Percentiles rank a stretch among this genome's conserved stretches.
phyloP scores from a whole-genome alignment of 805 yeast species.

The Nakazawaea laoshanensis region DNA sequence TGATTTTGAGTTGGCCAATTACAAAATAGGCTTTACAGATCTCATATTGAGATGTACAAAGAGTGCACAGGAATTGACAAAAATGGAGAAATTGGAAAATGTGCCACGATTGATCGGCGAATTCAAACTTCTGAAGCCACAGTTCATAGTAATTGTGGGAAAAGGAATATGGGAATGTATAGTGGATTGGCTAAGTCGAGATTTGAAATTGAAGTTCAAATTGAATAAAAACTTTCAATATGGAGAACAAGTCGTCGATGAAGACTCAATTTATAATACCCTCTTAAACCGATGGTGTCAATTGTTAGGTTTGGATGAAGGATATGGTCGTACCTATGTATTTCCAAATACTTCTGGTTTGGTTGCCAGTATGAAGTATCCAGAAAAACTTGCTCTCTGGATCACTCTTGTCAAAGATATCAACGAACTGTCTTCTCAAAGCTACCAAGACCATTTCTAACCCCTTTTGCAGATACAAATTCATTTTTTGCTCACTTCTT shows the following conservation, averaged over 20 bases:
- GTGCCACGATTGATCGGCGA: constrained; percentile 44
- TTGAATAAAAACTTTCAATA: constrained; percentile 32
- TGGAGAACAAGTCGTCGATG: constrained; percentile 34
- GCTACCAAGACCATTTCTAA: background rate
- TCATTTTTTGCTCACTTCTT: too few relatives aligned
- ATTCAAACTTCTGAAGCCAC: constrained; percentile 29
- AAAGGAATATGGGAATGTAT: constrained; percentile 69
- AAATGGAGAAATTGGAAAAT: constrained; percentile 42
- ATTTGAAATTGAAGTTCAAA: constrained; percentile 15
- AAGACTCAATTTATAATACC: constrained; percentile 11
- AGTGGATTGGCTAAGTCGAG: constrained; percentile 25
- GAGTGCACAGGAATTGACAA: constrained; percentile 44
- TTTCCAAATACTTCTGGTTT: constrained; percentile 71
- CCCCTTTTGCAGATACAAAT: background rate
- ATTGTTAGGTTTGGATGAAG: constrained; percentile 11
- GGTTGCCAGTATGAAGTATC: constrained; percentile 38
- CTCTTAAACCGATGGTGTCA: constrained; percentile 14
- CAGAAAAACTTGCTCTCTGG: constrained; percentile 44
- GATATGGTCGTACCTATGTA: constrained; percentile 35
- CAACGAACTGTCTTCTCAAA: background rate
- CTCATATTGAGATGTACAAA: constrained; percentile 57
- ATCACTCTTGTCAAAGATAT: constrained; percentile 23
- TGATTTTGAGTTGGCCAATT: constrained; percentile 24
- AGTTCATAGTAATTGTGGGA: constrained; percentile 52
- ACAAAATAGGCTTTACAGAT: constrained; percentile 63